Evolutionary conservation across 2,329 filamentous ascomycete species (phyloP), one percentile per base, ranked within the genome.

Genomic region (Alternaria sp.): DNA sequence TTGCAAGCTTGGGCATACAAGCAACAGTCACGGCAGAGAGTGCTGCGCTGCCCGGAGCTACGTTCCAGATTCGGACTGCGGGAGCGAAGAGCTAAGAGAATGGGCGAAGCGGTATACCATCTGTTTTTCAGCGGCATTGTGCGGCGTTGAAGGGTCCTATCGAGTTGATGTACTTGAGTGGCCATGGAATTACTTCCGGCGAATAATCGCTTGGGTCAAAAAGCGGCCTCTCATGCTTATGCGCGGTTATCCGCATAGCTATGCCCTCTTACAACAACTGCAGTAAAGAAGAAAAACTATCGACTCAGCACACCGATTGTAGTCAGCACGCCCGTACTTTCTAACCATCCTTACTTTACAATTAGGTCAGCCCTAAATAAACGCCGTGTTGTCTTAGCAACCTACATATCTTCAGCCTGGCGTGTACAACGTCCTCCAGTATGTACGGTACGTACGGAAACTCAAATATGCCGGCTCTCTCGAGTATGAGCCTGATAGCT

Each of bases 61-160:
- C 94, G 1, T 99, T 99, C 78, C 95, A 99, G 81, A 97, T 99
- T 78, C 96, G 96, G 82, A 95, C 92, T 39, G 82, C 90, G 52
- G 85, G 88, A 26, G 79, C 85, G 32, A 93, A 93, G 80, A 80
- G 86, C 73, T 91, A 82, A 84, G 24, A 16, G 30, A 18, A 16
- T 22, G 16, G 22, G 7, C n/a, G 26, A 5, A 26, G 8, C 22
- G 44, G 16, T n/a, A 51, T 55, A 39, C 39, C 38, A 43, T 16
- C 2, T n/a, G 16, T 56, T 54, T 65, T 62, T 57, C 39, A 75
- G 73, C 72, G 69, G 73, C 73, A 75, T 75, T 71, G 70, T 67
- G 64, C 36, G 72, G 74, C 54, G 73, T 76, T 70, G 34, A 36
- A 62, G 57, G 42, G 36, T 54, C 1, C 14, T 14, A 18, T 12